A percentile compares a stretch with the other conserved stretches of the same genome.
Conservation (phyloP, 306 rosid genomes). For the Acmispon strigosus region DNA sequence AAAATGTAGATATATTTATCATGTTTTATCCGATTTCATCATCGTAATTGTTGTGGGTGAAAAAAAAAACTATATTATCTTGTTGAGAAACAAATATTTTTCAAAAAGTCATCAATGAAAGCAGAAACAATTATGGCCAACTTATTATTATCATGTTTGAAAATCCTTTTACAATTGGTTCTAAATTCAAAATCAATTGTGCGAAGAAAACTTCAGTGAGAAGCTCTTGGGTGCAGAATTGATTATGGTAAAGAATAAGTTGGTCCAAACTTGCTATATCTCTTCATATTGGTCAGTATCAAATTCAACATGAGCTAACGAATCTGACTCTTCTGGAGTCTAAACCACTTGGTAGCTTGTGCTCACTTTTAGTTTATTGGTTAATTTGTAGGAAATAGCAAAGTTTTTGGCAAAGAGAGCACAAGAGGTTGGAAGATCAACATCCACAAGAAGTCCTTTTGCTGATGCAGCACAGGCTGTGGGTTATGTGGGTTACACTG, state of each 20-base stretch:
- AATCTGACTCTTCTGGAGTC: no score
- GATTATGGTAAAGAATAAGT: no score
- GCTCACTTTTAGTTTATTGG: neutral
- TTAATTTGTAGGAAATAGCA: conserved; percentile 53
- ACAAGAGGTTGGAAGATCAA: conserved; percentile 57
- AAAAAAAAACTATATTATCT: neutral
- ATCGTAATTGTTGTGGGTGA: neutral
- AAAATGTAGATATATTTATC: neutral
- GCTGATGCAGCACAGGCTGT: conserved; percentile 60
- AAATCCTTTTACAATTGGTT: no score
- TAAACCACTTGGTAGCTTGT: neutral
- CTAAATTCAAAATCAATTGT: no score
- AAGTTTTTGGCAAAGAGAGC: conserved; percentile 55
- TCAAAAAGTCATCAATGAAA: neutral
- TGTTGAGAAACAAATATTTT: neutral
- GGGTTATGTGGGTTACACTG: conserved; percentile 55
- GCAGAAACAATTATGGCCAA: neutral
- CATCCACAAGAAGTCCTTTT: conserved; percentile 57
- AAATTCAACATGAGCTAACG: no score
- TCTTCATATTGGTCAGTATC: no score
- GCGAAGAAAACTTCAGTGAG: no score
- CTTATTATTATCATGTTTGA: no score
- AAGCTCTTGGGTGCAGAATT: no score
- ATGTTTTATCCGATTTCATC: neutral
- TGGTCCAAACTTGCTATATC: no score